phyloP scores from a whole-genome alignment of 805 yeast genomes.

The Komagataella ulmi region DNA sequence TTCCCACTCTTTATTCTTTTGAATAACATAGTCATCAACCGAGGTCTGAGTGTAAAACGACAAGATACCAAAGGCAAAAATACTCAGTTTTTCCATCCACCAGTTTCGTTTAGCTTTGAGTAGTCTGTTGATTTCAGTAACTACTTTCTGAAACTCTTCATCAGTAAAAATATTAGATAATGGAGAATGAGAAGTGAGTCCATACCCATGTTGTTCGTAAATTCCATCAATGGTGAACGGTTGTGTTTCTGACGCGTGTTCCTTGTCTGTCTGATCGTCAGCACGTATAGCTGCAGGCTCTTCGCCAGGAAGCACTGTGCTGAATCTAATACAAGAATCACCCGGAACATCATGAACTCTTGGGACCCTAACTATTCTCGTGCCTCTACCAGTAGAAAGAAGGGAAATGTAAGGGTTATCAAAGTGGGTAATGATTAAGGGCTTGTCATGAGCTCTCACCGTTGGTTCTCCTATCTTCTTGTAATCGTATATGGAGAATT shows the following conservation, averaged over 20 bases:
- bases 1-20: slow-evolving; percentile 11
- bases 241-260: background rate
- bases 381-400: slow-evolving; percentile 18
- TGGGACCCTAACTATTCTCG: slow-evolving; percentile 58
- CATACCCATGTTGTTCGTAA: slow-evolving; percentile 30
- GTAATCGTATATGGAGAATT: slow-evolving; percentile 28
- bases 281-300: slow-evolving; percentile 47
- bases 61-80: slow-evolving; percentile 17
- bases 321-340: slow-evolving; percentile 14
- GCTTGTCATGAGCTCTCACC: slow-evolving; percentile 17
- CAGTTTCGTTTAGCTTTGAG: slow-evolving; percentile 17
- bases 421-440: slow-evolving; percentile 48
- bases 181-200: slow-evolving; percentile 40
- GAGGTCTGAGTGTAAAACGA: background rate
- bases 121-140: slow-evolving; percentile 27
- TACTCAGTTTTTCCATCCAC: slow-evolving; percentile 24
- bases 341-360: slow-evolving; percentile 26
- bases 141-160: slow-evolving; percentile 26
- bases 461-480: slow-evolving; percentile 7
- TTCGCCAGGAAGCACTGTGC: slow-evolving; percentile 29
- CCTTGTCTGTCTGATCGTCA: background rate
- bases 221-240: slow-evolving; percentile 20
- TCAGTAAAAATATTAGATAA: slow-evolving; percentile 21
- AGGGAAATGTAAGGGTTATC: slow-evolving; percentile 38
- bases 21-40: background rate